Conservation (phyloP, 257 asterid species). For the Przewalskia tangutica region DNA sequence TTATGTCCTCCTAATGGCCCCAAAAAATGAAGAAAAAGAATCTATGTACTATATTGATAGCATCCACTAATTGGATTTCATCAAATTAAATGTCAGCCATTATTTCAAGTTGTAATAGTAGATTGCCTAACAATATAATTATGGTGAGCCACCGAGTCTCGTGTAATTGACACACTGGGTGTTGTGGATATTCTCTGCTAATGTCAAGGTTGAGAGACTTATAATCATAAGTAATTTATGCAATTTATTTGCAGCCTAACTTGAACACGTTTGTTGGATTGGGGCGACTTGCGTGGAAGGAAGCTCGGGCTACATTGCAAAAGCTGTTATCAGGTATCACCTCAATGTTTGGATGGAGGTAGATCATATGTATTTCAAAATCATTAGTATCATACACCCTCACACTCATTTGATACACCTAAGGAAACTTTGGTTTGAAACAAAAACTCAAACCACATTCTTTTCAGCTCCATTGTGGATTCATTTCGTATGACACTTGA, state of each 20-base stretch:
- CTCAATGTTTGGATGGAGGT: neutral
- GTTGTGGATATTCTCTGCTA: neutral
- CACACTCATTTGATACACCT: neutral
- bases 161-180: neutral
- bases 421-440: neutral
- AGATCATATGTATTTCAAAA: neutral
- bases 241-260: conserved; percentile 43
- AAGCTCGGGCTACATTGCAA: conserved; percentile 80
- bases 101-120: neutral
- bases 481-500: neutral
- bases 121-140: neutral
- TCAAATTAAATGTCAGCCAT: neutral
- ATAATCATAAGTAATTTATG: neutral
- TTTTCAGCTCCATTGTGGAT: neutral
- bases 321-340: conserved; percentile 71
- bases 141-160: neutral
- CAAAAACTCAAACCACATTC: neutral
- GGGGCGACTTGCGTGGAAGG: conserved; percentile 97
- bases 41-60: neutral
- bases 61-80: neutral
- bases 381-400: neutral
- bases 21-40: neutral
- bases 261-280: conserved; percentile 70
- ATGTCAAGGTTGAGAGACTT: neutral
- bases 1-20: neutral